Evolutionary conservation across 1,284 basidiomycete genomes (phyloP).

Genomic region (Apiotrichum porosum): DNA sequence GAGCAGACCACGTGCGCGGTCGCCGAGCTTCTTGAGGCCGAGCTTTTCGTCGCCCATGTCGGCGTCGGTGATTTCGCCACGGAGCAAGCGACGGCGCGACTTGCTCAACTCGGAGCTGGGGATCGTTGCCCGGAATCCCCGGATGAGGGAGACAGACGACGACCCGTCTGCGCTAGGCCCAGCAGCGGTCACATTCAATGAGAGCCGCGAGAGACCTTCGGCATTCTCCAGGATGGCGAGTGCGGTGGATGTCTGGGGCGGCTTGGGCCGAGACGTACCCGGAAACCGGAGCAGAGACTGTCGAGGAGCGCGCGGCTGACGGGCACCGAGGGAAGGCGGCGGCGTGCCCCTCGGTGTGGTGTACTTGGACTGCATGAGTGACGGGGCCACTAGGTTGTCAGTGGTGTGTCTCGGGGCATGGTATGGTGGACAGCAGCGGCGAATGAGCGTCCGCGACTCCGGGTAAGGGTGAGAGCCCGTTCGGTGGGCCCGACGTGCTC

Average conservation of each 20-base stretch:
- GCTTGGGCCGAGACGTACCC: slow-evolving; percentile 28
- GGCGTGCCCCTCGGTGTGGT: background rate
- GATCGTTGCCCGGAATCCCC: slow-evolving; percentile 86
- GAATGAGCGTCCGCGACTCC: background rate
- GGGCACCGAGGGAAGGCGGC: background rate
- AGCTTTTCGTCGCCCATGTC: slow-evolving; percentile 65
- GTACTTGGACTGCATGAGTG: slow-evolving; percentile 70
- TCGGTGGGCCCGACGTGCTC: background rate
- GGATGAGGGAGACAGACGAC: slow-evolving; percentile 56
- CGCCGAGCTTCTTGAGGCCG: slow-evolving; percentile 71
- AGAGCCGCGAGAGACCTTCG: slow-evolving; percentile 65
- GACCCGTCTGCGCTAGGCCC: too few species aligned
- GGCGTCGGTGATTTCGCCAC: slow-evolving; percentile 51
- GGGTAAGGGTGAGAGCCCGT: background rate
- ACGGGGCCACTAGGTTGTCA: slow-evolving; percentile 65
- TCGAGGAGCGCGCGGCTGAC: slow-evolving; percentile 7
- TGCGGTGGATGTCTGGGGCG: slow-evolving; percentile 68
- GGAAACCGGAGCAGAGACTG: slow-evolving; percentile 56
- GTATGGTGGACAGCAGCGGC: background rate
- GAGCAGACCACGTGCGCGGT: slow-evolving; percentile 69
- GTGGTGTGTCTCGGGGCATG: background rate
- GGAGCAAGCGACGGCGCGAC: slow-evolving; percentile 65
- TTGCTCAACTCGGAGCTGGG: slow-evolving; percentile 76
- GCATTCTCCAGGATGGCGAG: slow-evolving; percentile 77
- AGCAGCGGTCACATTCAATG: slow-evolving; percentile 67